These are phyloP conservation scores for Aurinia saxatilis DNA, from an alignment of 345 rosid genomes.

Conservation along the genomic window DNA sequence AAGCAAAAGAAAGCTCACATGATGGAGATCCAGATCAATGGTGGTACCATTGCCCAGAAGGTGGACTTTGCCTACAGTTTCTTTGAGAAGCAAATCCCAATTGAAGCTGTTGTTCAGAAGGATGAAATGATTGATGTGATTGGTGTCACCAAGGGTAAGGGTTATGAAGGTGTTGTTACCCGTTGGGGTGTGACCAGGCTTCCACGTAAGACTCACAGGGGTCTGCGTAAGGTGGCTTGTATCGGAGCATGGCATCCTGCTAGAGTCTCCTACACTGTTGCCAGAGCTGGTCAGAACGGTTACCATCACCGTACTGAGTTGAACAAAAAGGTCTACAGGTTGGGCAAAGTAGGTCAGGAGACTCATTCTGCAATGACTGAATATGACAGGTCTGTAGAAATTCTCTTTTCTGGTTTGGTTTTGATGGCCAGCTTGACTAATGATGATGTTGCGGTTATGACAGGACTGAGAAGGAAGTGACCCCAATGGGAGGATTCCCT, in stretches of 20 bases:
- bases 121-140: conserved; percentile 85
- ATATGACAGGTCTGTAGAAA: conserved; percentile 49
- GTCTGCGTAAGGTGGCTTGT: conserved; percentile 91
- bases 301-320: conserved; percentile 83
- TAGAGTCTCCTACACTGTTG: conserved; percentile 81
- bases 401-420: not conserved
- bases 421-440: not conserved
- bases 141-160: conserved; percentile 84
- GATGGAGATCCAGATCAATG: conserved; percentile 87
- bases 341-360: conserved; percentile 69
- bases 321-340: conserved; percentile 80
- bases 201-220: conserved; percentile 84
- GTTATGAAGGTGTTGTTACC: conserved; percentile 84
- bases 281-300: conserved; percentile 92
- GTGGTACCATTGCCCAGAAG: conserved; percentile 67
- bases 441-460: not conserved
- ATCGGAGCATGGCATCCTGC: conserved; percentile 98
- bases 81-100: conserved; percentile 76
- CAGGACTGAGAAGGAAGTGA: conserved; percentile 80
- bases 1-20: conserved; percentile 87
- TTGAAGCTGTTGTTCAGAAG: conserved; percentile 76
- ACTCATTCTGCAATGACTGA: conserved; percentile 62
- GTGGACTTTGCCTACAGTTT: conserved; percentile 73
- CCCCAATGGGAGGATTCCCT: conserved; percentile 81
- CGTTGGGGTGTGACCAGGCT: conserved; percentile 94